Conservation (phyloP, 306 rosid genomes). For the Citrullus amarus region DNA sequence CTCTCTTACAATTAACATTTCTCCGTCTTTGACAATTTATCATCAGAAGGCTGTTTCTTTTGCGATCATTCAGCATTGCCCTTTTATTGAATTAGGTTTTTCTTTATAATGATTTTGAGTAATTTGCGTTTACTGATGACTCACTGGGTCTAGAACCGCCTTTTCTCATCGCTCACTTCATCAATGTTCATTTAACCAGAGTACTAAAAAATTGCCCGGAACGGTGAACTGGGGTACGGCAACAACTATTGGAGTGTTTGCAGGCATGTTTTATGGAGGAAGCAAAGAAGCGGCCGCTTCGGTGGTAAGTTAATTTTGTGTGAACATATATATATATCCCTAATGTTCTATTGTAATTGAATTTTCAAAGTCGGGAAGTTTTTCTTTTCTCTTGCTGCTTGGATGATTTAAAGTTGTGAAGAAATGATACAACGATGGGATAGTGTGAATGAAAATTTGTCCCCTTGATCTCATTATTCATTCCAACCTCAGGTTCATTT, state of each 20-base stretch:
- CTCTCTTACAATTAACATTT: background rate
- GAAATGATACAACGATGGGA: background rate
- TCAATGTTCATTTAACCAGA: constrained; percentile 21
- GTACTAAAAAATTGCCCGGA: constrained; percentile 49
- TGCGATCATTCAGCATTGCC: background rate
- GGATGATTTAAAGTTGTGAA: background rate
- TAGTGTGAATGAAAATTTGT: background rate
- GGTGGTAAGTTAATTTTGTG: constrained; percentile 46
- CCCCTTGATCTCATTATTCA: background rate
- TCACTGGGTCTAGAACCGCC: background rate
- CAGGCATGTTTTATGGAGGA: constrained; percentile 90
- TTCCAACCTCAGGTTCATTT: background rate
- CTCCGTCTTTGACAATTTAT: background rate
- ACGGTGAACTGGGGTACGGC: constrained; percentile 82
- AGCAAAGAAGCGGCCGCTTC: constrained; percentile 95
- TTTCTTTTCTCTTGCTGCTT: background rate
- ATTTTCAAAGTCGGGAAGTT: background rate
- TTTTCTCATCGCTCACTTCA: background rate
- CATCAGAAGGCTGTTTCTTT: background rate
- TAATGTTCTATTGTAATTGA: background rate
- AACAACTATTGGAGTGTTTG: constrained; percentile 74
- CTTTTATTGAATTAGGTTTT: constrained; percentile 3
- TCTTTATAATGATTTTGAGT: background rate
- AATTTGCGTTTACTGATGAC: background rate
- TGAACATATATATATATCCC: background rate